Base-by-base conservation (phyloP, 805 yeast genomes). In the Cyberlindnera euphorbiae region DNA sequence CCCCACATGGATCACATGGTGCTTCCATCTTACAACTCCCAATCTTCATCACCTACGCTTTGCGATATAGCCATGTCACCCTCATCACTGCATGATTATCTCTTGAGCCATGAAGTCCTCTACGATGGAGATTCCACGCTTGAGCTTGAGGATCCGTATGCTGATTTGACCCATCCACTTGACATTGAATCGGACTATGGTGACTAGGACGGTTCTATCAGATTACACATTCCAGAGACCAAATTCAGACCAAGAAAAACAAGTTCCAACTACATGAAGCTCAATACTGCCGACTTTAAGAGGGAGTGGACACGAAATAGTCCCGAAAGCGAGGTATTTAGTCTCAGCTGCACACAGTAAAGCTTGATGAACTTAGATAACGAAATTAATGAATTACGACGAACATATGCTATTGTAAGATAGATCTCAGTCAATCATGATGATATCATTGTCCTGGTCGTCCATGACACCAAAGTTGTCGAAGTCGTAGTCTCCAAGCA, bases 91-190 rank as follows among this genome's bases (percentile, higher is more conserved):
- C 39, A 40, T 19, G 41, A 38, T 8, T 34, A 36, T 19, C 22
- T 33, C 8, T 22, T 28, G 8, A 15, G 17, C n/a, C 30, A 33
- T 12, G 39, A 39, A 8, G 25, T 17, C 13, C 5, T 26, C 7
- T 26, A 7, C 5, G 11, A 11, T 14, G 28, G 13, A 13, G 16
- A n/a, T 17, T 11, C 17, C 11, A 8, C 11, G 16, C 9, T 11
- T 23, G 54, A 50, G 5, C 42, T 49, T 13, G 50, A 35, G 19
- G 55, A 53, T 30, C 58, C 56, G 8, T 53, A 53, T 21, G 48
- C 37, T 17, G 36, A 44, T 21, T 8, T 49, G 9, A 26, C 40
- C 11, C 58, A 52, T 34, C 56, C 56, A 10, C 17, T 49, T 41
- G 58, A 52, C 27, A 38, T 53, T 7, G 24, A 22, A 2, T 29